Conservation (phyloP, 2,329 filamentous ascomycete genomes). For the Penicillium sp. region DNA sequence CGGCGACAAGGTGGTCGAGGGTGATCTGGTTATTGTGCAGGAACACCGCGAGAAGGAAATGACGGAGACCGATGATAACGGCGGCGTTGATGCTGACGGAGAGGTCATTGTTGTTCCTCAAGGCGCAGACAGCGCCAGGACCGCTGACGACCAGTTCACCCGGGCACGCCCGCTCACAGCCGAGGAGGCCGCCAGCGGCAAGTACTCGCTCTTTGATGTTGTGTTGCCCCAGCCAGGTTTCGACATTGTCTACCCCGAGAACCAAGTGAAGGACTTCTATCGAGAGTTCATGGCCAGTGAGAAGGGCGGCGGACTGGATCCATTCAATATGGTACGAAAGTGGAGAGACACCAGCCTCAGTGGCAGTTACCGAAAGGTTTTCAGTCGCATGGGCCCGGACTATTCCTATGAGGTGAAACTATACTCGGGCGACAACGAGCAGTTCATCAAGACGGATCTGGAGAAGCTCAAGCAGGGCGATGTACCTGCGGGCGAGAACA, state of each 20-base stretch:
- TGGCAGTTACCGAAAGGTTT: conserved; percentile 79
- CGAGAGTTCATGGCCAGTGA: conserved; percentile 75
- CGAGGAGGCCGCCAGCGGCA: conserved; percentile 70
- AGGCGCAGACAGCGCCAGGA: conserved; percentile 51
- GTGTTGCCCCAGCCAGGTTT: conserved; percentile 90
- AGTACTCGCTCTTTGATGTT: conserved; percentile 76
- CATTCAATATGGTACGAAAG: conserved; percentile 75
- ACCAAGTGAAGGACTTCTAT: conserved; percentile 80
- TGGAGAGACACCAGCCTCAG: conserved; percentile 85
- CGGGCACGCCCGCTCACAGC: conserved; percentile 68
- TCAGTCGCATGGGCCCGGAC: conserved; percentile 61
- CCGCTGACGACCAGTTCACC: conserved; percentile 53
- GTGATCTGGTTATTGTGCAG: conserved; percentile 70
- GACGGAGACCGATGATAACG: conserved; percentile 25
- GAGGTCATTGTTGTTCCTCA: conserved; percentile 60
- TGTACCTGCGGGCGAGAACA: conserved; percentile 3
- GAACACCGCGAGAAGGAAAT: conserved; percentile 50
- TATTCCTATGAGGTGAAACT: conserved; percentile 63
- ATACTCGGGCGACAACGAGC: conserved; percentile 63
- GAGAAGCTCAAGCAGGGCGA: conserved; percentile 55
- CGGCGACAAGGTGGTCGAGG: conserved; percentile 68
- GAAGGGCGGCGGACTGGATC: conserved; percentile 71
- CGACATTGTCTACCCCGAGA: conserved; percentile 78
- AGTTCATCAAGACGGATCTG: conserved; percentile 83
- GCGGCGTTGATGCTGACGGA: conserved; percentile 54